Conservation (phyloP, 108 stramenopile species). For the Nitzschia sp. region DNA sequence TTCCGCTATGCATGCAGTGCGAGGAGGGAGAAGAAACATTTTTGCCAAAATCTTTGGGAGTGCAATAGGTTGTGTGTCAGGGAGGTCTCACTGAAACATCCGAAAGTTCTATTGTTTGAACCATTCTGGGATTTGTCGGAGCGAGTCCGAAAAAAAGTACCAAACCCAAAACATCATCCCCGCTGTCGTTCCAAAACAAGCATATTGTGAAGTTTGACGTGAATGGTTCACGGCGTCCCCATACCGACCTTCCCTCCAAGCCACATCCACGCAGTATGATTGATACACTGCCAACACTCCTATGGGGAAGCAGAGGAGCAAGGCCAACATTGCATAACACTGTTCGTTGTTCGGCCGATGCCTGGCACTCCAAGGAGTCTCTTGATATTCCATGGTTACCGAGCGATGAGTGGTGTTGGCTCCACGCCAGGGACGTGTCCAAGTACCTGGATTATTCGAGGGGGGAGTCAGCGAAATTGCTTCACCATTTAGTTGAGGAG, state of each 20-base stretch:
- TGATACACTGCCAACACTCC: slow-evolving; percentile 34
- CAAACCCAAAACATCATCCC: slow-evolving; percentile 22
- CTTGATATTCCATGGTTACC: slow-evolving; percentile 3
- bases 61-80: neutral
- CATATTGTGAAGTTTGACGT: slow-evolving; percentile 27
- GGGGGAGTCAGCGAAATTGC: neutral
- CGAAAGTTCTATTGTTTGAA: neutral
- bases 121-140: slow-evolving; percentile 11
- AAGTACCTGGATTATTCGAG: neutral
- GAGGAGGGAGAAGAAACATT: too few species aligned
- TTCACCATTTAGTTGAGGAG: neutral
- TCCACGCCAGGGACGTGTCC: neutral
- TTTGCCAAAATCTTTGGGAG: too few species aligned
- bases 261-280: slow-evolving; percentile 20
- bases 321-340: slow-evolving; percentile 27
- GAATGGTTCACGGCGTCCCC: slow-evolving; percentile 37
- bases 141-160: slow-evolving; percentile 15
- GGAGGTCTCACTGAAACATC: neutral
- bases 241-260: slow-evolving; percentile 34
- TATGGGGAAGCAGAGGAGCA: slow-evolving; percentile 29
- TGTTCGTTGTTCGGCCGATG: slow-evolving; percentile 42
- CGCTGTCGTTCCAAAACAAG: slow-evolving; percentile 14
- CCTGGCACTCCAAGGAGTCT: slow-evolving; percentile 25
- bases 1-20: too few species aligned
- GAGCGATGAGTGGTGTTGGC: neutral